phyloP scores from a whole-genome alignment of 2,329 filamentous ascomycete genomes.

The Penicillium sp. region DNA sequence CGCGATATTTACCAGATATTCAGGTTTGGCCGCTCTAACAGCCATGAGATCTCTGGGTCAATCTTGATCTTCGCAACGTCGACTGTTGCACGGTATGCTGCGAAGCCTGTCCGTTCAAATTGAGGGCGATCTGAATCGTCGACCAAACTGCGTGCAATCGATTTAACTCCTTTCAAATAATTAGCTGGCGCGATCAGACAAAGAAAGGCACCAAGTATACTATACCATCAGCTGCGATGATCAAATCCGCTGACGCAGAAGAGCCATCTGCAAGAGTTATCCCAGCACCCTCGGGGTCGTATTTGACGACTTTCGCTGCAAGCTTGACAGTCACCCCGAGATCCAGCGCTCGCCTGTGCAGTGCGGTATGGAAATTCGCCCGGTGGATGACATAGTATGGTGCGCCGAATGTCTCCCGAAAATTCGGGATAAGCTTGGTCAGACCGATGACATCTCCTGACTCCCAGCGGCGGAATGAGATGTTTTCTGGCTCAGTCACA shows the following conservation, averaged over 20 bases:
- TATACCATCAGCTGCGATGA: constrained; percentile 28
- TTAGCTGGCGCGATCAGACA: neutral
- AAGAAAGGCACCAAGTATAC: too few species aligned
- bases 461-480: constrained; percentile 41
- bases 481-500: constrained; percentile 34
- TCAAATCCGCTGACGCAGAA: constrained; percentile 14
- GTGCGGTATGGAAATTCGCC: constrained; percentile 32
- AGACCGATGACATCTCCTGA: constrained; percentile 35
- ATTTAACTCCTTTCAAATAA: constrained; percentile 24
- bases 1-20: constrained; percentile 42
- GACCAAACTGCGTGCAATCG: constrained; percentile 14
- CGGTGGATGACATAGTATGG: constrained; percentile 25
- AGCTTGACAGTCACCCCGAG: constrained; percentile 21
- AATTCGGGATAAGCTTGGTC: constrained; percentile 37
- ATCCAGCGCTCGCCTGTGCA: constrained; percentile 18
- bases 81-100: constrained; percentile 47
- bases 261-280: constrained; percentile 14
- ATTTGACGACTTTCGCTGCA: constrained; percentile 15
- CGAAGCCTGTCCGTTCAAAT: constrained; percentile 36
- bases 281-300: constrained; percentile 10
- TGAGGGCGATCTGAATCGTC: neutral
- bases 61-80: constrained; percentile 40
- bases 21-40: constrained; percentile 41
- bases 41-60: constrained; percentile 42
- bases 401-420: constrained; percentile 30